Conservation (phyloP, 768 basidiomycete species). For the Rhodotorula sphaerocarpa region DNA sequence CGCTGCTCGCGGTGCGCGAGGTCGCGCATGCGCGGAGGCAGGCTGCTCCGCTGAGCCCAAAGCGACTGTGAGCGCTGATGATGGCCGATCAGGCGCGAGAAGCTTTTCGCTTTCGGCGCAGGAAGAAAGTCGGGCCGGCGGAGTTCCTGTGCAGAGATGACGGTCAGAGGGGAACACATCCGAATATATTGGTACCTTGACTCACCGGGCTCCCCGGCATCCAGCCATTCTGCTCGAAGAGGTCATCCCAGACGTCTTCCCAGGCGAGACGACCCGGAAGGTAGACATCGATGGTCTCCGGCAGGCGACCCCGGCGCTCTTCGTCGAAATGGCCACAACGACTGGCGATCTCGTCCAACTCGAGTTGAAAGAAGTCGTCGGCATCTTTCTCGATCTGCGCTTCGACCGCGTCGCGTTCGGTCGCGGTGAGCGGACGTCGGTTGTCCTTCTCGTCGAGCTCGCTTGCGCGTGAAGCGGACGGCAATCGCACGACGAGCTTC, state of each 20-base stretch:
- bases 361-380: too few relatives aligned
- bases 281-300: conserved; percentile 21
- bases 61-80: conserved; percentile 1
- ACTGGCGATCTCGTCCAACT: conserved; percentile 11
- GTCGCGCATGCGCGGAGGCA: not conserved
- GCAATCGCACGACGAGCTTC: conserved; percentile 18
- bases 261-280: conserved; percentile 15
- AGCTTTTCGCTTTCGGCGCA: too few relatives aligned
- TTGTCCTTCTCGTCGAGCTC: not conserved
- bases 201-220: too few relatives aligned
- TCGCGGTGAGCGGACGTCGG: not conserved
- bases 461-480: not conserved
- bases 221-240: not conserved
- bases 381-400: not conserved
- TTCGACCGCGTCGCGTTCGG: not conserved
- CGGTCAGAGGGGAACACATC: too few relatives aligned
- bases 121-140: too few relatives aligned
- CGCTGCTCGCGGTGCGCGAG: too few relatives aligned
- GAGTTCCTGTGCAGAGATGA: too few relatives aligned
- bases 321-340: conserved; percentile 4
- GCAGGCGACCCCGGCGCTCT: not conserved
- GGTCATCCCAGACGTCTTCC: conserved; percentile 6
- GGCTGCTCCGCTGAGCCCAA: not conserved
- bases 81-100: too few relatives aligned
- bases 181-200: too few relatives aligned